These are phyloP conservation scores for Schizosaccharomyces osmophilus DNA, from an alignment of 805 yeast genomes.

Conservation along the genomic window DNA sequence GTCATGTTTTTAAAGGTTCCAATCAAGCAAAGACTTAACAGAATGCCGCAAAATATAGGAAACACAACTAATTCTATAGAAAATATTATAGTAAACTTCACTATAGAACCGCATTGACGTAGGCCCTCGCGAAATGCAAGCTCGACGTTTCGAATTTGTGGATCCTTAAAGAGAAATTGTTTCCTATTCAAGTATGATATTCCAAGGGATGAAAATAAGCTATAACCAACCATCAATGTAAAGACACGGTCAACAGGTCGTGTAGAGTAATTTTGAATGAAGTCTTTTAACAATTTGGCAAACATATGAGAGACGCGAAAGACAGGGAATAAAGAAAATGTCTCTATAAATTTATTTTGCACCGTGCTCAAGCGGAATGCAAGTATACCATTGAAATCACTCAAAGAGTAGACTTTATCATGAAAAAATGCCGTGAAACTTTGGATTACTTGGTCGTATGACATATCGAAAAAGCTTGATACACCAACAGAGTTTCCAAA, in stretches of 20 bases:
- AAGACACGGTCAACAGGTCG: conserved; percentile 5
- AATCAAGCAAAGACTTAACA: conserved; percentile 42
- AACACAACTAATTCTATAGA: conserved; percentile 60
- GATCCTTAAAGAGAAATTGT: background rate
- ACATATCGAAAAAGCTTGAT: background rate
- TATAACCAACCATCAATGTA: conserved; percentile 6
- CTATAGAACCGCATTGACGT: conserved; percentile 20
- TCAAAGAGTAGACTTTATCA: background rate
- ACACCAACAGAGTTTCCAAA: background rate
- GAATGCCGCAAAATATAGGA: conserved; percentile 66
- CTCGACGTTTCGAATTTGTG: conserved; percentile 4
- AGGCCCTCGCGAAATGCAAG: conserved; percentile 5
- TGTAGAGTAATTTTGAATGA: conserved; percentile 3
- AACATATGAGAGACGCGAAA: conserved; percentile 4
- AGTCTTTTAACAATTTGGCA: conserved; percentile 5
- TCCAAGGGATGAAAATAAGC: conserved; percentile 5
- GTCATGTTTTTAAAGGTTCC: conserved; percentile 23
- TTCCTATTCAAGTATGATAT: conserved; percentile 4
- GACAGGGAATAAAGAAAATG: background rate
- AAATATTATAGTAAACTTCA: conserved; percentile 54
- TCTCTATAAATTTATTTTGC: background rate
- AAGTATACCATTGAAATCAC: background rate
- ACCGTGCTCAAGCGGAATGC: background rate
- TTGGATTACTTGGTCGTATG: background rate
- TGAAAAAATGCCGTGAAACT: background rate